Evolutionary conservation across 208 protist genomes (phyloP).

Genomic region (Crithidia thermophila): DNA sequence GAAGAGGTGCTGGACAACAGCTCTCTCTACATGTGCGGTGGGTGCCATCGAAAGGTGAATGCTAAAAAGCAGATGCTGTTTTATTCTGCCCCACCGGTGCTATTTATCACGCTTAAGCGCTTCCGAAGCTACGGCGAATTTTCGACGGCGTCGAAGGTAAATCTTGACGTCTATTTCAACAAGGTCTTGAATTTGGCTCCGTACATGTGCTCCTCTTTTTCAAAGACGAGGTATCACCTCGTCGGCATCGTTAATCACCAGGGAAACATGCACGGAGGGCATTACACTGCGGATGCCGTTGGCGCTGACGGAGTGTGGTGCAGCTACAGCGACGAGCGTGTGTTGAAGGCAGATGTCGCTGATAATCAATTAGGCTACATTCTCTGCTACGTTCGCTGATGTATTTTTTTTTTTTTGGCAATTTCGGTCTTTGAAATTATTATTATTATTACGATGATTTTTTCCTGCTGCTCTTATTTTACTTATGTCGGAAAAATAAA

Average conservation of each 20-base stretch:
- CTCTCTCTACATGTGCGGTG: slow-evolving; percentile 69
- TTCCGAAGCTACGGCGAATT: slow-evolving; percentile 80
- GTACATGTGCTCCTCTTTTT: slow-evolving; percentile 60
- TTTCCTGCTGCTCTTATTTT: background rate
- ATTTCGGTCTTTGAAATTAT: no score
- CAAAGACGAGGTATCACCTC: slow-evolving; percentile 71
- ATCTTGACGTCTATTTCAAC: slow-evolving; percentile 64
- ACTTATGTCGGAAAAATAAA: no score
- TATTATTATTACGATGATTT: no score
- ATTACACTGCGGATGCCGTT: slow-evolving; percentile 88
- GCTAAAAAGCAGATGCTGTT: slow-evolving; percentile 81
- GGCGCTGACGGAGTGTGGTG: slow-evolving; percentile 75
- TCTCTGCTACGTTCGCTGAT: slow-evolving; percentile 64
- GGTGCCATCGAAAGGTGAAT: slow-evolving; percentile 68
- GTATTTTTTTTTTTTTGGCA: slow-evolving; percentile 30
- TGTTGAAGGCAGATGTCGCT: slow-evolving; percentile 36
- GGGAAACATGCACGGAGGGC: slow-evolving; percentile 91
- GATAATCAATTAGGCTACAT: slow-evolving; percentile 77
- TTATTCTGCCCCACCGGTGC: slow-evolving; percentile 68
- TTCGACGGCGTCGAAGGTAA: slow-evolving; percentile 74
- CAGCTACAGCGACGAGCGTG: slow-evolving; percentile 82
- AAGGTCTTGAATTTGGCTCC: slow-evolving; percentile 61
- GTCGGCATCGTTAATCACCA: slow-evolving; percentile 90
- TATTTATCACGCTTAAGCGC: slow-evolving; percentile 90
- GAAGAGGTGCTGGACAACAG: slow-evolving; percentile 74